A percentile compares a stretch with the other conserved stretches of the same genome.
These are phyloP conservation scores for Omphalotus guepiniiformis DNA, from an alignment of 768 basidiomycete genomes.

Conservation along the genomic window DNA sequence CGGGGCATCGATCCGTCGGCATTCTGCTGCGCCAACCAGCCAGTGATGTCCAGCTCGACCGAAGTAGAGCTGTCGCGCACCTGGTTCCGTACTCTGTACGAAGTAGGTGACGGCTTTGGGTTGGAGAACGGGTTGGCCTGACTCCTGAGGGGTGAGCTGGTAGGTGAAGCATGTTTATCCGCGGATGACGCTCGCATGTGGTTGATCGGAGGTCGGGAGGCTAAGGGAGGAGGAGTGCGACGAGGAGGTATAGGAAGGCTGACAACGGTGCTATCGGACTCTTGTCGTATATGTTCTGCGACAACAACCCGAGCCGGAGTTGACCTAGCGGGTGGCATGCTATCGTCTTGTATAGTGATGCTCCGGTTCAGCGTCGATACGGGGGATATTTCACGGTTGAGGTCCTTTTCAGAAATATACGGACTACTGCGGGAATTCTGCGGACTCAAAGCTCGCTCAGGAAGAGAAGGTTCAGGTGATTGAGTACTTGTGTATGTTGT, in stretches of 20 bases:
- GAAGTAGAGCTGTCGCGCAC: constrained; percentile 8
- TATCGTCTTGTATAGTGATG: constrained; percentile 18
- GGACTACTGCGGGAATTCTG: constrained; percentile 19
- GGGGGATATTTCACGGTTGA: constrained; percentile 25
- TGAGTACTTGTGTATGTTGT: background rate
- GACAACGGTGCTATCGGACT: constrained; percentile 19
- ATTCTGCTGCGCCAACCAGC: constrained; percentile 16
- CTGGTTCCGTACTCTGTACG: background rate
- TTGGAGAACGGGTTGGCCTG: constrained; percentile 1
- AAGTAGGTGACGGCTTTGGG: constrained; percentile 3
- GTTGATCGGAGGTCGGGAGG: constrained; percentile 1
- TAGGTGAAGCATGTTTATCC: background rate
- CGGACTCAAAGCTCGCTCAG: constrained; percentile 17
- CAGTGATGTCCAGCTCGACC: constrained; percentile 13
- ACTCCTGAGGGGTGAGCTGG: background rate
- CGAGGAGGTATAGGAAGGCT: constrained; percentile 38
- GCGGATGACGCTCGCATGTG: background rate
- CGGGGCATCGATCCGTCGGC: constrained; percentile 20
- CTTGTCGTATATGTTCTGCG: constrained; percentile 18
- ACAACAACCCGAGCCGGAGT: constrained; percentile 9
- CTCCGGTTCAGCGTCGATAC: constrained; percentile 18
- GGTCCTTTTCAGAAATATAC: constrained; percentile 12
- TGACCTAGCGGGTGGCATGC: background rate
- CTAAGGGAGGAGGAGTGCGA: constrained; percentile 20
- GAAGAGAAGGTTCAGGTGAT: constrained; percentile 16